phyloP scores from a whole-genome alignment of 768 basidiomycete species.

The Lactifluus subvellereus region DNA sequence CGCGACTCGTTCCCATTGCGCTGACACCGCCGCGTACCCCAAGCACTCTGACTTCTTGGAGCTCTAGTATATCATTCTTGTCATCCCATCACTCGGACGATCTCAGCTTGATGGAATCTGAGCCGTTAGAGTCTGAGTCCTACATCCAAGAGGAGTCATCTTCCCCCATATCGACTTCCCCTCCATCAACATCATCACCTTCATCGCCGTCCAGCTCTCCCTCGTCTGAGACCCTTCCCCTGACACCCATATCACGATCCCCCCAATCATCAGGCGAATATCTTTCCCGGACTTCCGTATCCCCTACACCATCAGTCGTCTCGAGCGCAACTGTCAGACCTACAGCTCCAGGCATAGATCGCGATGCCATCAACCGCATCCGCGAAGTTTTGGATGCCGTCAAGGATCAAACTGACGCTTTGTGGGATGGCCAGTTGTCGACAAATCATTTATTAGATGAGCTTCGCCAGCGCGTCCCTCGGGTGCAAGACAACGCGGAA shows the following conservation, averaged over 20 bases:
- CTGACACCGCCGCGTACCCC: constrained; percentile 39
- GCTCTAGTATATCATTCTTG: constrained; percentile 39
- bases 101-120: constrained; percentile 39
- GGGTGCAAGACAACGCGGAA: constrained; percentile 36
- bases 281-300: constrained; percentile 38
- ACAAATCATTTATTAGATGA: constrained; percentile 60
- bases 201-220: constrained; percentile 30
- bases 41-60: constrained; percentile 37
- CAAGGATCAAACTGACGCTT: constrained; percentile 49
- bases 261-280: constrained; percentile 30
- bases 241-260: constrained; percentile 18
- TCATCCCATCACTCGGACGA: constrained; percentile 76
- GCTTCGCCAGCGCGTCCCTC: constrained; percentile 43
- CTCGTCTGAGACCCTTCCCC: constrained; percentile 8
- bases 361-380: constrained; percentile 39
- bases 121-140: constrained; percentile 25
- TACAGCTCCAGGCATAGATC: constrained; percentile 29
- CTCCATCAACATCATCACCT: constrained; percentile 34
- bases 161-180: constrained; percentile 26
- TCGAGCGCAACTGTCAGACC: constrained; percentile 35
- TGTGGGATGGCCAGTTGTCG: constrained; percentile 58
- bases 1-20: constrained; percentile 29
- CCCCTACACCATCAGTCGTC: constrained; percentile 32
- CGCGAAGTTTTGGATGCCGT: constrained; percentile 52
- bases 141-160: constrained; percentile 23